A percentile compares a stretch with the other conserved stretches of the same genome.
Conservation (phyloP, 805 yeast genomes). For the Saccharomycopsis sp. region DNA sequence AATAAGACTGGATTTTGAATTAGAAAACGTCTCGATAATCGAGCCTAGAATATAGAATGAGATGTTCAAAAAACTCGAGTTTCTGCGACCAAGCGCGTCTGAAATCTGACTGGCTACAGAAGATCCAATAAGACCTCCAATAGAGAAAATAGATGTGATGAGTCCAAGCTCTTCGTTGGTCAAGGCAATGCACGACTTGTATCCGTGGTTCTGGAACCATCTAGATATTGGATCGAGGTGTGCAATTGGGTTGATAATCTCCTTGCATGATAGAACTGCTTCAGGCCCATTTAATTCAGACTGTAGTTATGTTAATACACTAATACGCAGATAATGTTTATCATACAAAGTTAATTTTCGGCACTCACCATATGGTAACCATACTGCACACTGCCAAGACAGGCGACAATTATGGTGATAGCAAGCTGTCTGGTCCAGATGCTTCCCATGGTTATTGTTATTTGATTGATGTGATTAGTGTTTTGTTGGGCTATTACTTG, state of each 20-base stretch:
- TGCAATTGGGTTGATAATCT: not conserved
- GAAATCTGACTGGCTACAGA: slow-evolving; percentile 59
- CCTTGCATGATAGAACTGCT: not conserved
- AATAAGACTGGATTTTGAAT: slow-evolving; percentile 37
- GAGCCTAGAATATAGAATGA: slow-evolving; percentile 56
- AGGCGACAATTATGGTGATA: not conserved
- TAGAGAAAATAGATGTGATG: slow-evolving; percentile 69
- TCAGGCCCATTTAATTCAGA: slow-evolving; percentile 1
- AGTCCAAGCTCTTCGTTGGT: slow-evolving; percentile 56
- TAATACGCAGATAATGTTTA: too few species aligned
- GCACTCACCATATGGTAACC: not conserved
- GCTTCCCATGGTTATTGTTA: not conserved
- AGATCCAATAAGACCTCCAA: slow-evolving; percentile 81
- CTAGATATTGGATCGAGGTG: slow-evolving; percentile 20
- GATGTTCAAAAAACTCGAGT: slow-evolving; percentile 45
- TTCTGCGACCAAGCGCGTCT: slow-evolving; percentile 58
- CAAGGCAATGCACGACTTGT: slow-evolving; percentile 46
- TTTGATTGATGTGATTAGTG: too few species aligned
- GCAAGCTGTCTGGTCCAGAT: slow-evolving; percentile 1
- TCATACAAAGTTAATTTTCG: too few species aligned
- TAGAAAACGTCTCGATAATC: slow-evolving; percentile 45
- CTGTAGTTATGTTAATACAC: not conserved
- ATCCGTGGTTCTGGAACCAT: slow-evolving; percentile 34
- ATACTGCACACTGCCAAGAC: not conserved
- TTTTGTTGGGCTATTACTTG: too few species aligned